Base-by-base conservation (phyloP, 1,284 basidiomycete genomes). In the Pascua sp. region DNA sequence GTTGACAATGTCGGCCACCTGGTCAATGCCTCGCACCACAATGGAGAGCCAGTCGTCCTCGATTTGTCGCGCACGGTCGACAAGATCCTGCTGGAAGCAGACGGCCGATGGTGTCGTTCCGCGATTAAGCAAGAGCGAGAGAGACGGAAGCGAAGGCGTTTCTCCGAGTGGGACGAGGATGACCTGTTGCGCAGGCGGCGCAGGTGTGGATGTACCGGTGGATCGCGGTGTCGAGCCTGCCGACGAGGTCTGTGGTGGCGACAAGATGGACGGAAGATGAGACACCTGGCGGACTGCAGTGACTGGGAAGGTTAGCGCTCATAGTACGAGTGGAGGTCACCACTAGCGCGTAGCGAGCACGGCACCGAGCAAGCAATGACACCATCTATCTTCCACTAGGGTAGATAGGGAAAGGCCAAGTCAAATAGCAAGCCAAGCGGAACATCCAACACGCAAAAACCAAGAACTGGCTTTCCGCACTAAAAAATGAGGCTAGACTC, bases 41-140 rank as follows among this genome's bases (percentile, higher is more conserved):
- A 61, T 59, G 5, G 69, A 65, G 2, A 78, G 57, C 74, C 75
- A 78, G 46, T 73, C 70, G 9, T 73, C 69, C 55, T 77, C 76
- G 1, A 69, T 64, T 40, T 69, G 59, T 40, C 64, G 63, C 0
- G 74, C 76, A 9, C 73, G 63, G 13, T 77, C 72, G 9, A 78
- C 58, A 8, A 77, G 37, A 53, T 77, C 76, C 51, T 78, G 74
- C 56, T 78, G 76, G 60, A 75, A 78, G 51, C 73, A 76, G 10
- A 78, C 75, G 4, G 76, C 76, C 1, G 72, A 67, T 0, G 76
- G 73, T 0, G 76, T 77, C 0, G 75, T 76, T 1, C 74, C 75
- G 39, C 71, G 68, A 13, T 70, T 53, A 5, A 72, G 51, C 5
- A 77, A 62, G 9, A 78, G 64, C 10, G 71, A 73, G 11, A 77